Conservation (phyloP, 441 rosid species). For the Populus hybrid region DNA sequence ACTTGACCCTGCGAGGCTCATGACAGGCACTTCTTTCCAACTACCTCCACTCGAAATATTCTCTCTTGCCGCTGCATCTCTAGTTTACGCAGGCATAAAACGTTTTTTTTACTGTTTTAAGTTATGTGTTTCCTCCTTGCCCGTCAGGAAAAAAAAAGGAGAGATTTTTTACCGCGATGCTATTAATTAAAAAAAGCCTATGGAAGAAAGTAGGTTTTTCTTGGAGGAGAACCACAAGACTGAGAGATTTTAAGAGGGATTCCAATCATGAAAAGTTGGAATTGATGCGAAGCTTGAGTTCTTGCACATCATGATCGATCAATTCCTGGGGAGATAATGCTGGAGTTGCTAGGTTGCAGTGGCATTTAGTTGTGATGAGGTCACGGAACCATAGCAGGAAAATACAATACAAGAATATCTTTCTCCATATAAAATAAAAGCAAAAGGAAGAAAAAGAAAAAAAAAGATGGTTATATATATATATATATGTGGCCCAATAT, state of each 20-base stretch:
- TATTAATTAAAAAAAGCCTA: not conserved
- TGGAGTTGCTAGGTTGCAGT: not conserved
- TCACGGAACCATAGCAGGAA: not conserved
- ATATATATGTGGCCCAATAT: not conserved
- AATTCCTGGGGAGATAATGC: not conserved
- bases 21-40: too few species aligned
- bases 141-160: too few species aligned
- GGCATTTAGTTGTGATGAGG: not conserved
- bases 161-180: too few species aligned
- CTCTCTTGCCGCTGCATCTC: too few species aligned
- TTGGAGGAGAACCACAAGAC: slow-evolving; percentile 9
- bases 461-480: not conserved
- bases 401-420: slow-evolving; percentile 3
- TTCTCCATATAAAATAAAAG: not conserved
- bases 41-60: too few species aligned
- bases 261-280: slow-evolving; percentile 11
- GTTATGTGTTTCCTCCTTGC: too few species aligned
- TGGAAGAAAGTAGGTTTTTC: not conserved
- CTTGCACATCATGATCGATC: not conserved
- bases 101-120: not conserved
- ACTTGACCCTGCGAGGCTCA: too few species aligned
- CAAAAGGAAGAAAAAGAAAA: not conserved
- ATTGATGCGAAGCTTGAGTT: not conserved
- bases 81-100: too few species aligned
- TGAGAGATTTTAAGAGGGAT: not conserved